Evolutionary conservation across 2,329 filamentous ascomycete genomes (phyloP), one percentile per base, ranked within the genome.

Genomic region (Beauveria medogensis): DNA sequence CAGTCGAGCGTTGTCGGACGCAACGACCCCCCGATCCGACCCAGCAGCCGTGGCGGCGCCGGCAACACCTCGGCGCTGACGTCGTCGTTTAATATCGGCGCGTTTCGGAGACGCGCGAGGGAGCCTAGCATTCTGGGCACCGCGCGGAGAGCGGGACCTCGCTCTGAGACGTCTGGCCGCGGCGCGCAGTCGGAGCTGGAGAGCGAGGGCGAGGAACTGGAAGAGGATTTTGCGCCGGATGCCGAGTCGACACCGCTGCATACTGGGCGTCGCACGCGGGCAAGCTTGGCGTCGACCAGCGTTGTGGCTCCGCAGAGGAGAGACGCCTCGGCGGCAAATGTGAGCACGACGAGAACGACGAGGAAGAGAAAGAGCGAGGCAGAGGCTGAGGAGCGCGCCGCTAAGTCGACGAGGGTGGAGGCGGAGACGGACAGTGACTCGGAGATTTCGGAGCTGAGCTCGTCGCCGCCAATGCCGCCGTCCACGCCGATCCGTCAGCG

Each of bases 201-300:
- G 56, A 65, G 73, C 64, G 71, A 77, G 64, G 72, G 73, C 69
- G 71, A 79, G 66, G 73, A 30, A 10, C 8, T 9, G 28, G 30
- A 34, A 65, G 47, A 48, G 22, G 16, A 34, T n/a, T 87, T 84
- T 68, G 80, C 77, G 56, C 87, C 80, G 0, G 85, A 89, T 61
- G 85, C 84, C 30, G 86, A 89, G 73, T 87, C 86, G 18, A 90
- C 88, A 7, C 87, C 87, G 3, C 68, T 88, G 28, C 81, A 84
- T 62, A 69, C 67, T 34, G 64, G 70, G 54, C 72, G 80, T 22
- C 74, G 75, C 41, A 80, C 75, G 63, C 70, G 71, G 53, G 71
- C 72, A 18, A 65, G 66, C 52, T 57, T 62, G 28, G 65, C 68
- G 46, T 52, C 64, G 40, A 63, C 65, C 41, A 16, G 41, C 12